Conservation (phyloP, 1,284 basidiomycete species). For the Boletellus dicymbophilus region DNA sequence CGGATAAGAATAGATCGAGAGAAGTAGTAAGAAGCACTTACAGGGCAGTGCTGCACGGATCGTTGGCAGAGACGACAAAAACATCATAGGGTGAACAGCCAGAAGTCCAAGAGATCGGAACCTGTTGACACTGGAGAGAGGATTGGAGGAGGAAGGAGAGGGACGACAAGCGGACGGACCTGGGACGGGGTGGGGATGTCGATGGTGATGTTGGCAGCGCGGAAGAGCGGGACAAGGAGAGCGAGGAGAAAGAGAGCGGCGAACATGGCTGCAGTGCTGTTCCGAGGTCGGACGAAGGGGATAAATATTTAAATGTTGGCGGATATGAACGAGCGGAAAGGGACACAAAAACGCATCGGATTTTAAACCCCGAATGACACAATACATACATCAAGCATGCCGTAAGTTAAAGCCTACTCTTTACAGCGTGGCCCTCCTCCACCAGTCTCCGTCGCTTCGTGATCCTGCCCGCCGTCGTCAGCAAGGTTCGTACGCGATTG, state of each 20-base stretch:
- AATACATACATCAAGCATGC: constrained; percentile 3
- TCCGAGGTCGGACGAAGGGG: neutral
- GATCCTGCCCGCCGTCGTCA: constrained; percentile 50
- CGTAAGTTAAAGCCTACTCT: constrained; percentile 56
- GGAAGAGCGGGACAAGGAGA: constrained; percentile 49
- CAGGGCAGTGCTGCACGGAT: constrained; percentile 63
- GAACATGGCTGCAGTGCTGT: constrained; percentile 65
- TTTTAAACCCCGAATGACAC: constrained; percentile 27
- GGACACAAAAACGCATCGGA: constrained; percentile 2
- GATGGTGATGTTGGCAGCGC: constrained; percentile 53
- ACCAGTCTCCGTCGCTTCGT: constrained; percentile 77
- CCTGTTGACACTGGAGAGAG: constrained; percentile 50
- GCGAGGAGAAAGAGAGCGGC: constrained; percentile 75
- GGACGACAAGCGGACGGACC: constrained; percentile 38
- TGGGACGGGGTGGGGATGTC: constrained; percentile 52
- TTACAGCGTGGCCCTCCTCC: constrained; percentile 44
- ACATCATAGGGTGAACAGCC: constrained; percentile 58
- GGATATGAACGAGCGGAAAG: constrained; percentile 18
- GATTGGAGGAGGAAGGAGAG: constrained; percentile 1
- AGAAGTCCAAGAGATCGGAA: constrained; percentile 54
- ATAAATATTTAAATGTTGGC: constrained; percentile 14
- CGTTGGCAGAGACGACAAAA: constrained; percentile 49
- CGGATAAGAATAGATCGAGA: constrained; percentile 4
- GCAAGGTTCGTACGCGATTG: neutral
- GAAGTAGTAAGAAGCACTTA: constrained; percentile 35